Conservation (phyloP, 2,329 filamentous ascomycete species). For the Diaporthe citrichinensis region DNA sequence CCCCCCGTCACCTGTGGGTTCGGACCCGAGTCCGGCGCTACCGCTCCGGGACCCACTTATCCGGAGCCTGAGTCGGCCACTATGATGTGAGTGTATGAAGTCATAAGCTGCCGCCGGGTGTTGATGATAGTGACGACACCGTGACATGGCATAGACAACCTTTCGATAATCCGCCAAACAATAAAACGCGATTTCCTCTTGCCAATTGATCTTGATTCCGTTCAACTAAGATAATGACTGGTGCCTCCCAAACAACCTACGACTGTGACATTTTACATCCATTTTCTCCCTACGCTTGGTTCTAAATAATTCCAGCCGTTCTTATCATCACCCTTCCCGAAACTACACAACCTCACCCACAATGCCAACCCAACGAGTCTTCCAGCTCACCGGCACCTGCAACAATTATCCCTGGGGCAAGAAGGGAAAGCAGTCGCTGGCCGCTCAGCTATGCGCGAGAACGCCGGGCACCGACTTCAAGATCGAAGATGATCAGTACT, state of each 20-base stretch:
- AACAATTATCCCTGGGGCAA: slow-evolving; percentile 81
- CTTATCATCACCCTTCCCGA: background rate
- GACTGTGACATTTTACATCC: slow-evolving; percentile 21
- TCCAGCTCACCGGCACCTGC: slow-evolving; percentile 62
- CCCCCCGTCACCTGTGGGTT: background rate
- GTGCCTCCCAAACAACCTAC: background rate
- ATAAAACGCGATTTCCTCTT: background rate
- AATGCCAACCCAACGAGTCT: slow-evolving; percentile 49
- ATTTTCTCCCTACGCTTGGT: slow-evolving; percentile 1
- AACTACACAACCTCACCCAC: background rate
- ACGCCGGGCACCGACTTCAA: slow-evolving; percentile 74
- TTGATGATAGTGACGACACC: slow-evolving; percentile 29
- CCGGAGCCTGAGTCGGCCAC: background rate
- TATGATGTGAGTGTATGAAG: slow-evolving; percentile 31
- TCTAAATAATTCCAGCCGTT: background rate
- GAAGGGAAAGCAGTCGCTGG: slow-evolving; percentile 74
- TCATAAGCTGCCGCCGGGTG: background rate
- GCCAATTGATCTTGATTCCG: background rate
- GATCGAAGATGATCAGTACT: slow-evolving; percentile 74
- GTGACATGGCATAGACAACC: slow-evolving; percentile 22
- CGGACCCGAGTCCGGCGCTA: background rate
- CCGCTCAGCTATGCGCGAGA: slow-evolving; percentile 74
- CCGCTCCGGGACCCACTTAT: slow-evolving; percentile 7
- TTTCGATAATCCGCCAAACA: background rate
- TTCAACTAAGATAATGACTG: background rate